These are phyloP conservation scores for Blastomyces silverae DNA, from an alignment of 2,329 filamentous ascomycete species.

Conservation along the genomic window DNA sequence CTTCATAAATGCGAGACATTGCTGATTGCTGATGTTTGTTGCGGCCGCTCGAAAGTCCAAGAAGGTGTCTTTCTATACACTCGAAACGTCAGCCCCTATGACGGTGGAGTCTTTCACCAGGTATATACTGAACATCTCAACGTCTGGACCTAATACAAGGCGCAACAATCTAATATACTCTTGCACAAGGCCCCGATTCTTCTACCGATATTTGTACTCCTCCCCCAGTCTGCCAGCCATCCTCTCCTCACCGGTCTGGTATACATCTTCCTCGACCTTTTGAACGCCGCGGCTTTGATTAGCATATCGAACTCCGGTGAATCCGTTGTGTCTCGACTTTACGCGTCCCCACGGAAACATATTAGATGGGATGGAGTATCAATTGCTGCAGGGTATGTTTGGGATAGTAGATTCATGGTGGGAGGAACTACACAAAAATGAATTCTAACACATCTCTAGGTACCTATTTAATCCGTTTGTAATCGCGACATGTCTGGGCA, in stretches of 20 bases:
- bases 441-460: constrained; percentile 40
- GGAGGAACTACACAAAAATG: not conserved
- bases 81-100: constrained; percentile 93
- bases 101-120: constrained; percentile 76
- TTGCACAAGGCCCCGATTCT: constrained; percentile 72
- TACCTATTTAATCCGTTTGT: constrained; percentile 95
- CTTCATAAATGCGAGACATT: constrained; percentile 13
- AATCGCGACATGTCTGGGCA: constrained; percentile 79
- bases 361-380: constrained; percentile 67
- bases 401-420: not conserved
- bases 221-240: constrained; percentile 61
- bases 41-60: constrained; percentile 57
- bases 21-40: constrained; percentile 11
- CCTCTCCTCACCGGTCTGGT: constrained; percentile 71
- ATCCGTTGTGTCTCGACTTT: constrained; percentile 64
- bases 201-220: constrained; percentile 80
- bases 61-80: constrained; percentile 95
- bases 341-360: constrained; percentile 68
- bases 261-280: constrained; percentile 72
- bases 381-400: constrained; percentile 67
- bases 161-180: constrained; percentile 39
- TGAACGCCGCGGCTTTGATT: constrained; percentile 72
- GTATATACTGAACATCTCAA: constrained; percentile 29
- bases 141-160: not conserved
- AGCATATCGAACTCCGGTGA: constrained; percentile 76